These are phyloP conservation scores for Wakefieldia striispora DNA, from an alignment of 768 basidiomycete genomes.

Conservation along the genomic window DNA sequence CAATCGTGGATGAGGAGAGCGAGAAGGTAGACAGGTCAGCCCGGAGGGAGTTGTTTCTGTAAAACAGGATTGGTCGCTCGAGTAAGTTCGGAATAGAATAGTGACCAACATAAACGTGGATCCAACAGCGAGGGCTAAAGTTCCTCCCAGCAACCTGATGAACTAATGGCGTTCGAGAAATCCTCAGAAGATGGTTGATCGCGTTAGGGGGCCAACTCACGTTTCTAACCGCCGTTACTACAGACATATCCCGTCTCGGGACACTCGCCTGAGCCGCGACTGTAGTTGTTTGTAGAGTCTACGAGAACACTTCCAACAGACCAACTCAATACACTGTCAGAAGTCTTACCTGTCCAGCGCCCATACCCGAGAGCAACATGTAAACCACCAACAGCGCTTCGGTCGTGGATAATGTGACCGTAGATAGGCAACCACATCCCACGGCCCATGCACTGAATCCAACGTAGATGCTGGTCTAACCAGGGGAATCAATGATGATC, in stretches of 20 bases:
- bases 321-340: neutral
- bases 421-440: slow-evolving; percentile 69
- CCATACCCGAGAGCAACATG: slow-evolving; percentile 58
- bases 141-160: slow-evolving; percentile 66
- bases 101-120: slow-evolving; percentile 50
- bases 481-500: neutral
- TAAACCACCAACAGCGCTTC: slow-evolving; percentile 54
- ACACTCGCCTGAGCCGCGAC: slow-evolving; percentile 76
- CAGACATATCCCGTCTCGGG: slow-evolving; percentile 67
- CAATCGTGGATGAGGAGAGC: slow-evolving; percentile 38
- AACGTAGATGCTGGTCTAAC: slow-evolving; percentile 38
- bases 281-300: slow-evolving; percentile 64
- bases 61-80: neutral
- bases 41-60: slow-evolving; percentile 48
- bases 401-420: slow-evolving; percentile 47
- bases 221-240: slow-evolving; percentile 68
- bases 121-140: slow-evolving; percentile 61
- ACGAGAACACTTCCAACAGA: neutral
- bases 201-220: slow-evolving; percentile 30
- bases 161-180: slow-evolving; percentile 41
- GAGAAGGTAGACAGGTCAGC: slow-evolving; percentile 37
- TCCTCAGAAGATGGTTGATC: neutral
- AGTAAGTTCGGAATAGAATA: slow-evolving; percentile 4
- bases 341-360: slow-evolving; percentile 53
- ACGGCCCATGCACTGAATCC: slow-evolving; percentile 72